A percentile compares a stretch with the other conserved stretches of the same genome.
phyloP scores from a whole-genome alignment of 1,139 yeast genomes.

The Lodderomyces metapsilosis region DNA sequence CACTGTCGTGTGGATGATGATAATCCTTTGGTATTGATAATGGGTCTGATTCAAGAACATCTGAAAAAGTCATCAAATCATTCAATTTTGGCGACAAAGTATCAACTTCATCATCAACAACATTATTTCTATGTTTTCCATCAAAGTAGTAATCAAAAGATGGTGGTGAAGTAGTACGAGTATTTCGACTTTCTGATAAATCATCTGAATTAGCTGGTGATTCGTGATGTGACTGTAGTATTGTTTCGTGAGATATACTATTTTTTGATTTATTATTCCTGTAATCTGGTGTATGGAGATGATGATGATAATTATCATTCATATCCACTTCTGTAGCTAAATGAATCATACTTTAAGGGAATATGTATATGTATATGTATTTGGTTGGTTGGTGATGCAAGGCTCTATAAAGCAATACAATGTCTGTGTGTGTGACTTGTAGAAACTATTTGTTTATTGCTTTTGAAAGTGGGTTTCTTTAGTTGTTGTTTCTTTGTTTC shows the following conservation, averaged over 20 bases:
- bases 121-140: neutral
- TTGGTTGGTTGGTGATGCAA: too few species aligned
- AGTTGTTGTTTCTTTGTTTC: too few species aligned
- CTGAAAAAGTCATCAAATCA: neutral
- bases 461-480: too few species aligned
- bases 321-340: neutral
- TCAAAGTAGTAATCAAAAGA: conserved; percentile 3
- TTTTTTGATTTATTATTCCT: neutral
- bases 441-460: too few species aligned
- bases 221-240: neutral
- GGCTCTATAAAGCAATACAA: too few species aligned
- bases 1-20: neutral
- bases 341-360: neutral
- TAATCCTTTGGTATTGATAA: neutral
- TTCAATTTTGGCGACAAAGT: conserved; percentile 1
- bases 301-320: neutral
- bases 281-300: conserved; percentile 1
- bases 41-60: neutral
- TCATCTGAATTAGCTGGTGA: conserved; percentile 1
- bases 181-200: conserved; percentile 1
- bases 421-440: too few species aligned
- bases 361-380: too few species aligned
- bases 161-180: neutral
- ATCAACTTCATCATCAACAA: neutral
- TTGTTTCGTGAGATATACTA: neutral